Conservation (phyloP, 768 basidiomycete genomes). For the Mycena latifolia region DNA sequence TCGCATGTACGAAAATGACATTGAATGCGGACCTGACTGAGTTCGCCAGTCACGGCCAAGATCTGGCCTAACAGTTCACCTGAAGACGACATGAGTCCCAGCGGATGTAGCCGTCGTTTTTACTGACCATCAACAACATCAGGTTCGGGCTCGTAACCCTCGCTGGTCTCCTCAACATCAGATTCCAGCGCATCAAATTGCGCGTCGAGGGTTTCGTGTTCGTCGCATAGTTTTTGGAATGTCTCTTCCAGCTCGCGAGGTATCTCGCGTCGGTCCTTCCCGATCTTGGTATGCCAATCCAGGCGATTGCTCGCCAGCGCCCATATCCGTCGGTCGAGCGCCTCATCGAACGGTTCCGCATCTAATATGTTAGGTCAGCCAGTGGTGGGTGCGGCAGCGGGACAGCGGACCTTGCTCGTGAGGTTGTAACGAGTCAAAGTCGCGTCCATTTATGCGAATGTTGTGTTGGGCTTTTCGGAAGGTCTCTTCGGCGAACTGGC, state of each 20-base stretch:
- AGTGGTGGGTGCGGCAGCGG: background rate
- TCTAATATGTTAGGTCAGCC: slow-evolving; percentile 49
- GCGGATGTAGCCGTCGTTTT: background rate
- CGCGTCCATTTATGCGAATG: slow-evolving; percentile 84
- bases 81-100: background rate
- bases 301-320: slow-evolving; percentile 80
- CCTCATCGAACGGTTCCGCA: slow-evolving; percentile 88
- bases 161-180: slow-evolving; percentile 36
- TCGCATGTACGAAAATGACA: background rate
- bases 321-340: slow-evolving; percentile 86
- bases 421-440: slow-evolving; percentile 72
- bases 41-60: slow-evolving; percentile 20
- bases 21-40: slow-evolving; percentile 21
- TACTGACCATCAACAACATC: slow-evolving; percentile 41
- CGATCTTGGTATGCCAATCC: slow-evolving; percentile 80
- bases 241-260: slow-evolving; percentile 65
- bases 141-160: slow-evolving; percentile 20
- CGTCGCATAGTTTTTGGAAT: slow-evolving; percentile 45
- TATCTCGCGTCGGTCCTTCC: slow-evolving; percentile 71
- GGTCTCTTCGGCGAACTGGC: slow-evolving; percentile 71
- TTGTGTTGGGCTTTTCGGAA: slow-evolving; percentile 77
- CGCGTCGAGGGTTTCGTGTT: slow-evolving; percentile 47
- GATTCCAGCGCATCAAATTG: slow-evolving; percentile 29
- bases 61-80: slow-evolving; percentile 22
- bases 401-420: slow-evolving; percentile 61